Conservation (phyloP, 2,329 filamentous ascomycete genomes). For the Alternaria sp. region DNA sequence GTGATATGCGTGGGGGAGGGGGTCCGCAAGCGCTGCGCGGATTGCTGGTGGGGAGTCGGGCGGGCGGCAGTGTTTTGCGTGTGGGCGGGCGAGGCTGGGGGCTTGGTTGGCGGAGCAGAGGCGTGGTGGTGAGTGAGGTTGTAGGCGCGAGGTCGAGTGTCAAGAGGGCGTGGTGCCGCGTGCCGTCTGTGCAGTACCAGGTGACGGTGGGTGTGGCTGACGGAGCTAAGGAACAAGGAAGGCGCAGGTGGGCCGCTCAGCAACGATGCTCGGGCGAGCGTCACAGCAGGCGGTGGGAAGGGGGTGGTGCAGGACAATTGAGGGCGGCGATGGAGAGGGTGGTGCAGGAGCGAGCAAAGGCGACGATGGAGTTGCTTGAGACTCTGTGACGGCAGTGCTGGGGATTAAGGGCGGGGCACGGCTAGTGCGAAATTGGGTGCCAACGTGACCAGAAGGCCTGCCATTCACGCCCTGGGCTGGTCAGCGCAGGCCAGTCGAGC, state of each 20-base stretch:
- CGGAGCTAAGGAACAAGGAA: slow-evolving; percentile 29
- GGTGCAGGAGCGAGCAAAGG: slow-evolving; percentile 32
- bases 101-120: slow-evolving; percentile 49
- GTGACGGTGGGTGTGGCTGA: slow-evolving; percentile 33
- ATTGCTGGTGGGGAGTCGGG: slow-evolving; percentile 54
- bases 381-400: slow-evolving; percentile 33
- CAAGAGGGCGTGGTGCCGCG: slow-evolving; percentile 35
- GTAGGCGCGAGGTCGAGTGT: slow-evolving; percentile 32
- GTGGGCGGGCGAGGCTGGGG: no score
- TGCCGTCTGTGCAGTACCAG: slow-evolving; percentile 34
- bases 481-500: slow-evolving; percentile 15
- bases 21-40: slow-evolving; percentile 43
- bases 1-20: slow-evolving; percentile 36
- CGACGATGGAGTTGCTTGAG: slow-evolving; percentile 28
- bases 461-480: slow-evolving; percentile 19
- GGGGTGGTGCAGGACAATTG: slow-evolving; percentile 34
- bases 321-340: slow-evolving; percentile 29
- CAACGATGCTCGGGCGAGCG: slow-evolving; percentile 25
- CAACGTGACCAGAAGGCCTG: slow-evolving; percentile 25
- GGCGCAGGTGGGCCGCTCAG: slow-evolving; percentile 29
- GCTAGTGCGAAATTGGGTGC: slow-evolving; percentile 28
- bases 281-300: slow-evolving; percentile 13
- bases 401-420: slow-evolving; percentile 34
- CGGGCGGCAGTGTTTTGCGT: slow-evolving; percentile 48
- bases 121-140: slow-evolving; percentile 65